Conservation (phyloP, 805 yeast genomes). For the Brettanomyces bruxellensis region DNA sequence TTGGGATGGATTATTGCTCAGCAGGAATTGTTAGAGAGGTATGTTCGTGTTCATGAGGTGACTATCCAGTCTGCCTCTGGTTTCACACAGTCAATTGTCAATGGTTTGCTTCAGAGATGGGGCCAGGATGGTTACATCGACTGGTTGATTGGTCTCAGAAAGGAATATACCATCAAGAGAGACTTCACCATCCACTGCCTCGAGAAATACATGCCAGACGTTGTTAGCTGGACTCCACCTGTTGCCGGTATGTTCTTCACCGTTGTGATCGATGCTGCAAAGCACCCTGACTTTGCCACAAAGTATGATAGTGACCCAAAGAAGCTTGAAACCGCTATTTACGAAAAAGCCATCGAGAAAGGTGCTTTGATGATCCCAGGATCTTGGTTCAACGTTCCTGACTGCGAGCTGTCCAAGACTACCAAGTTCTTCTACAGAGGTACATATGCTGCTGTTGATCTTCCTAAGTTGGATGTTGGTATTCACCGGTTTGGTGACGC, state of each 20-base stretch:
- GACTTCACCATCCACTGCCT: constrained; percentile 78
- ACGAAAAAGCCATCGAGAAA: constrained; percentile 46
- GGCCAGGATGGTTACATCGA: constrained; percentile 83
- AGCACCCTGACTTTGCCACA: constrained; percentile 65
- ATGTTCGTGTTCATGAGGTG: constrained; percentile 68
- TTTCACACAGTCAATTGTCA: constrained; percentile 59
- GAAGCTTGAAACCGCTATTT: constrained; percentile 56
- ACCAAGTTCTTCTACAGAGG: constrained; percentile 71
- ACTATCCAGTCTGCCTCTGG: constrained; percentile 77
- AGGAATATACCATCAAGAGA: constrained; percentile 80
- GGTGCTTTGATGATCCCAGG: constrained; percentile 78
- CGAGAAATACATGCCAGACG: constrained; percentile 44
- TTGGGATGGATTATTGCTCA: constrained; percentile 86
- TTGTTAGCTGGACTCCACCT: constrained; percentile 44
- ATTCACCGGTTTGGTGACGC: constrained; percentile 62
- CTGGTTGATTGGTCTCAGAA: constrained; percentile 78
- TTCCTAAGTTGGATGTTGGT: constrained; percentile 52
- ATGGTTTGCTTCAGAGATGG: constrained; percentile 74
- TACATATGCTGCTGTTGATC: constrained; percentile 78
- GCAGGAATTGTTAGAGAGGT: constrained; percentile 51
- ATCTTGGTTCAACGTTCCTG: constrained; percentile 65
- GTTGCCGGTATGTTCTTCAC: constrained; percentile 87
- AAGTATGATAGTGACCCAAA: constrained; percentile 50
- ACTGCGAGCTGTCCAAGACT: constrained; percentile 30
- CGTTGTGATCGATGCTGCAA: constrained; percentile 60